Evolutionary conservation across 192 early-diverging fungal species (phyloP), one percentile per base, ranked within the genome.

Genomic region (Linnemannia hyalina): DNA sequence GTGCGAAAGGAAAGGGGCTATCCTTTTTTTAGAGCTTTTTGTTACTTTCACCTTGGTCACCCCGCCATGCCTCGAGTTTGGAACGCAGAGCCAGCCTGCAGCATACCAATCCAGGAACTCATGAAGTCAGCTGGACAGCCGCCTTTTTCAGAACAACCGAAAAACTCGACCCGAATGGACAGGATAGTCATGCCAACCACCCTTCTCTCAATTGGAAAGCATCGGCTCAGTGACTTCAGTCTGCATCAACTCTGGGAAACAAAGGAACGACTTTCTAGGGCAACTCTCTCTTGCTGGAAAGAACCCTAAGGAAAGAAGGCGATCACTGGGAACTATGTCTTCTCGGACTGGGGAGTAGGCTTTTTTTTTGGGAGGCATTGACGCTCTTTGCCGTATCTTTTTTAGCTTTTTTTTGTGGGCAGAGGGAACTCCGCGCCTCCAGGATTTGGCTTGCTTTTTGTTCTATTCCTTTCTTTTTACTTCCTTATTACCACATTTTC

Each of bases 31-130:
- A 26, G 18, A 22, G 0, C 42, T 44, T 73, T 73, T 73, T 44
- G 38, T 72, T 46, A n/a, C 41, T 49, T 73, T 65, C 35, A 6
- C 29, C 60, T 29, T 3, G n/a, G 60, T 11, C 29, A 11, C 3
- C 60, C 29, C 29, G 60, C 29, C n/a, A 26, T n/a, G 57, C 57
- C 60, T 65, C 26, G 11, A 63, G 47, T 18, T 15, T 49, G 47
- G 47, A 52, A 52, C 49, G 49, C 15, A 65, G 60, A 32, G 23
- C 26, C 11, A 35, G 23, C 26, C 4, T 32, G 11, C 26, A 60
- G 11, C 26, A 65, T 65, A 65, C 60, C 60, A 65, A 65, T 65
- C 60, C 60, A 65, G 60, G 60, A 65, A 65, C 60, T 65, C 60
- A 1, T 65, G 23, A 65, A 65, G 60, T 65, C 60, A 65, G 60